Evolutionary conservation across 148 eudicot species (phyloP).

Genomic region (Polygonum aviculare): DNA sequence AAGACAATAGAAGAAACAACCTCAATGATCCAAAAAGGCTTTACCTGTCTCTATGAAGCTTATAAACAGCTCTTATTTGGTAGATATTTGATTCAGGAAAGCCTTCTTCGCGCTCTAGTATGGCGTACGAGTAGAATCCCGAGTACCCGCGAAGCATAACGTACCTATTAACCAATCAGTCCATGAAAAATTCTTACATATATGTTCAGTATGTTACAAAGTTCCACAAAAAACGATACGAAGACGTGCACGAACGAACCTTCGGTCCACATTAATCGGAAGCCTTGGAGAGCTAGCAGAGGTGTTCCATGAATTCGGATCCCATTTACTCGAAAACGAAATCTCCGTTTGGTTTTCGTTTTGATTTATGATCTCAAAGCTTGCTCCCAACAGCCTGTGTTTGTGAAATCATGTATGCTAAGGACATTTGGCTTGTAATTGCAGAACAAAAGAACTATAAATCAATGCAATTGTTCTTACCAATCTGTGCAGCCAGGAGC

Average conservation of each 20-base stretch:
- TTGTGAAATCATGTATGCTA: not conserved
- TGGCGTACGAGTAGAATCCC: constrained; percentile 82
- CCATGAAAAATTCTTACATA: not conserved
- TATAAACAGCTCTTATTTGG: constrained; percentile 75
- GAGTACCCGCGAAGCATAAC: constrained; percentile 70
- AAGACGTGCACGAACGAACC: not conserved
- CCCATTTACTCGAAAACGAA: constrained; percentile 9
- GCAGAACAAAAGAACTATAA: not conserved
- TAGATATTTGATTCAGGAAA: constrained; percentile 68
- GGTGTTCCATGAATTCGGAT: not conserved
- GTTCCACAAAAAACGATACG: not conserved
- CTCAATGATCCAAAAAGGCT: not conserved
- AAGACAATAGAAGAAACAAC: not conserved
- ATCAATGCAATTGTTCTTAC: not conserved
- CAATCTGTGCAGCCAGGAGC: constrained; percentile 1
- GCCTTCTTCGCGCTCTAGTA: constrained; percentile 53
- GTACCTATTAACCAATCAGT: constrained; percentile 32
- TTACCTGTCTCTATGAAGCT: constrained; percentile 31
- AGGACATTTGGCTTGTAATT: not conserved
- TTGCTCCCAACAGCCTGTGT: constrained; percentile 11
- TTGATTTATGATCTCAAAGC: not conserved
- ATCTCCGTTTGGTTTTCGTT: constrained; percentile 7
- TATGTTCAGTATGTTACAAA: not conserved
- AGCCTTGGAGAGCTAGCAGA: not conserved
- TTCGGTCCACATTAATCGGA: constrained; percentile 7